Evolutionary conservation across 2,329 filamentous ascomycete genomes (phyloP), one percentile per base, ranked within the genome.

Genomic region (Scedosporium apiospermum): DNA sequence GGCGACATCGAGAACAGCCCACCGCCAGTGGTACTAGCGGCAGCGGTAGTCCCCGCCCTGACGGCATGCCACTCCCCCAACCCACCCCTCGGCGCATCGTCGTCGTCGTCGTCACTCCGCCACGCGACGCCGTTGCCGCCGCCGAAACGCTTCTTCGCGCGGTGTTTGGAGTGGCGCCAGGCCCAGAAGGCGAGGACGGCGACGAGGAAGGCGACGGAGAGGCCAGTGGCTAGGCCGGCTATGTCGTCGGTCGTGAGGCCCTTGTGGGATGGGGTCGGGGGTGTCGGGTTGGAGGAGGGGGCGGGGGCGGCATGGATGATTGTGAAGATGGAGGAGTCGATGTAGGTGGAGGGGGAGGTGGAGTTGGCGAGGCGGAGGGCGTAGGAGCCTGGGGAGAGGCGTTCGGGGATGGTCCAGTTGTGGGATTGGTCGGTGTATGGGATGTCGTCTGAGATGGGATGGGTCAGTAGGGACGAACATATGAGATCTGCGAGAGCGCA

Each of bases 361-460:
- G 59, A 53, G 27, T 61, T 60, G n/a, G 55, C 34, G 12, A 64
- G 57, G 49, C 61, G 63, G 38, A 64, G 10, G 30, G 51, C 38
- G 44, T 65, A 65, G 14, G 60, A 55, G 23, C 64, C 64, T 3
- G 64, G 58, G 12, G 46, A 55, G 10, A 64, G 53, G 18, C 16
- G 59, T 4, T 41, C 21, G 16, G 64, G 63, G n/a, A 65, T 58
- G 23, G 58, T 34, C 64, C 64, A 65, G 23, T 62, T 59, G 58
- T 64, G 62, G 14, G 44, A 49, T 10, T 57, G 26, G 16, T 18
- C 16, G 6, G 58, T 26, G n/a, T 63, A 41, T 26, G 60, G 60
- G 27, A 64, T 42, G 21, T 61, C 44, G 26, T 61, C 60, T 61
- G 34, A n/a, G n/a, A n/a, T n/a, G 34, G 14, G 23, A 41, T 41